Base-by-base conservation (phyloP, 331 rosid species). In the Cydonia oblonga region DNA sequence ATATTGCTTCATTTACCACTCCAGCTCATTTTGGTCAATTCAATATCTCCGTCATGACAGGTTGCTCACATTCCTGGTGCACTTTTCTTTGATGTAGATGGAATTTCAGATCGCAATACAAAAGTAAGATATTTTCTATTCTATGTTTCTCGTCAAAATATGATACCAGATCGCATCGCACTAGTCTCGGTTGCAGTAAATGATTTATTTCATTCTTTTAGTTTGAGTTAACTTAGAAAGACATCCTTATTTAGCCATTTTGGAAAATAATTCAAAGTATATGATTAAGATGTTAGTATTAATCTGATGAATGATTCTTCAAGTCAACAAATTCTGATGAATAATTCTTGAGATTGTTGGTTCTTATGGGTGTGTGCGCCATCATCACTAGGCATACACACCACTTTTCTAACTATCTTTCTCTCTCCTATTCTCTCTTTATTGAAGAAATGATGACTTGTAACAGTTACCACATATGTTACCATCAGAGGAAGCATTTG, bases 61-160 rank as follows among this genome's bases (percentile, higher is more conserved):
- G 97, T 91, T 84, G 96, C 99, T 85, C 99, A 95, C 68, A 88
- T 95, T 84, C 97, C 97, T 0, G 97, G 99, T 80, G 96, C 99
- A 76, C 90, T 95, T 70, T 95, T 95, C 90, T 95, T 95, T 78
- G 99, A 95, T 2, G 76, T 95, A n/a, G 99, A 95, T 71, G 97
- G 99, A 72, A 90, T 95, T 74, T 65, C 97, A 3, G 97, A 91
- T 76, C 89, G 78, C 57, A 75, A 81, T n/a, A 72, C 99, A 75
- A 88, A 86, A 19, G 97, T 95, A 70, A 87, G 88, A 66, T 56
- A 16, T 58, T 79, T 72, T 72, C 79, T 74, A 58, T 72, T 66
- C 38, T 26, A 65, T 71, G 64, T 79, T 25, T 70, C 35, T 65
- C 72, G 9, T 25, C 5, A 12, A 49, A 49, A 49, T 6, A 49